Conservation (phyloP, 371 early-diverging fungal genomes). For the Batrachochytrium dendrobatidis region DNA sequence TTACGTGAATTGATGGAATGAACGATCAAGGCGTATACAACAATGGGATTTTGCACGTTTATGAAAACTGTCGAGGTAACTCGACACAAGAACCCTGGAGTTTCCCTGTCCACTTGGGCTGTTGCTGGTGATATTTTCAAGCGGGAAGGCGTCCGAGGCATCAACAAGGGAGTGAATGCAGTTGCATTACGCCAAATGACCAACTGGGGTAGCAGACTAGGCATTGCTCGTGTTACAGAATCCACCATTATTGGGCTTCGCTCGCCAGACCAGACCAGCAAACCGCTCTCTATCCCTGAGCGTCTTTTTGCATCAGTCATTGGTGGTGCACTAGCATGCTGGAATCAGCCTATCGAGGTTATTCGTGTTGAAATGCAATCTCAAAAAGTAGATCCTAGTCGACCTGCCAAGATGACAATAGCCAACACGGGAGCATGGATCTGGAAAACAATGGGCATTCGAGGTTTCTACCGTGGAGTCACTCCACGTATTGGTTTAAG, state of each 20-base stretch:
- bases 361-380: constrained; percentile 96
- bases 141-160: constrained; percentile 88
- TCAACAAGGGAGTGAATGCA: constrained; percentile 69
- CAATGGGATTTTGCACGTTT: constrained; percentile 98
- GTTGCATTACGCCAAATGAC: constrained; percentile 86
- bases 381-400: constrained; percentile 71
- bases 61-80: constrained; percentile 99
- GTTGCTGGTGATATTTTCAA: constrained; percentile 84
- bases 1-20: background rate
- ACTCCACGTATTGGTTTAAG: constrained; percentile 82
- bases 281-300: constrained; percentile 44
- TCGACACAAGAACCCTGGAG: constrained; percentile 73
- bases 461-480: constrained; percentile 87
- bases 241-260: constrained; percentile 41
- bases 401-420: constrained; percentile 85
- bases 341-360: constrained; percentile 97
- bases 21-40: constrained; percentile 81
- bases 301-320: constrained; percentile 69
- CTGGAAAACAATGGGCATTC: constrained; percentile 71
- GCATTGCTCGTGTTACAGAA: constrained; percentile 72
- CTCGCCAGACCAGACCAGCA: constrained; percentile 8
- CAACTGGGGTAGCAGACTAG: constrained; percentile 92
- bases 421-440: constrained; percentile 73
- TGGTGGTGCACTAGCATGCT: constrained; percentile 89
- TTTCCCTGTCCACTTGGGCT: constrained; percentile 61